Percentiles rank a stretch among this genome's conserved stretches.
phyloP scores from a whole-genome alignment of 306 rosid species.

The Arachis hypogaea region DNA sequence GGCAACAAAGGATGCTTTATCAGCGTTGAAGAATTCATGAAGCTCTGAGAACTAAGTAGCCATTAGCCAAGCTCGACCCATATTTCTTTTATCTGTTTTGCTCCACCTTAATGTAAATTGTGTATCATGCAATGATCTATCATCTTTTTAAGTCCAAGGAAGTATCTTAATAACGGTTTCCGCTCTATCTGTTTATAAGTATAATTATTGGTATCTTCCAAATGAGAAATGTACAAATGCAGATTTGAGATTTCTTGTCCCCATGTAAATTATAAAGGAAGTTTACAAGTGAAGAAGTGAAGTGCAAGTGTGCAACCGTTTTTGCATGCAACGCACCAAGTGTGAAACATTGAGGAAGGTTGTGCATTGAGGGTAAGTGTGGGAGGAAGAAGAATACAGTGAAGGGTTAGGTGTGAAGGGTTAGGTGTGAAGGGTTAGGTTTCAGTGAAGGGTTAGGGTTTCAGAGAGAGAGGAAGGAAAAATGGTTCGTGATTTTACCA shows the following conservation, averaged over 20 bases:
- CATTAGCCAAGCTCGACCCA: neutral
- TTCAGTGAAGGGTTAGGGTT: too few relatives aligned
- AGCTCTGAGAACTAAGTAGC: conserved; percentile 22
- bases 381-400: too few relatives aligned
- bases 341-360: too few relatives aligned
- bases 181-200: neutral
- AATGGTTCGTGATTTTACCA: too few relatives aligned
- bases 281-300: neutral
- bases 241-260: neutral
- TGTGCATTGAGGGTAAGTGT: too few relatives aligned
- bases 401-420: too few relatives aligned
- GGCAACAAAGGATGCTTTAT: conserved; percentile 83
- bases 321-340: too few relatives aligned
- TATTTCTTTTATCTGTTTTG: neutral
- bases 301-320: too few relatives aligned
- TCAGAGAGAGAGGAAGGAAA: too few relatives aligned
- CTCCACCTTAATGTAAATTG: conserved; percentile 14
- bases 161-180: conserved; percentile 20
- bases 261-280: neutral
- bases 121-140: conserved; percentile 23
- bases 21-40: conserved; percentile 77
- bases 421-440: too few relatives aligned
- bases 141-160: conserved; percentile 17
- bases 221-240: neutral
- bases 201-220: neutral